Base-by-base conservation (phyloP, 2,329 filamentous ascomycete genomes). In the Decorospora gaudefroyi region DNA sequence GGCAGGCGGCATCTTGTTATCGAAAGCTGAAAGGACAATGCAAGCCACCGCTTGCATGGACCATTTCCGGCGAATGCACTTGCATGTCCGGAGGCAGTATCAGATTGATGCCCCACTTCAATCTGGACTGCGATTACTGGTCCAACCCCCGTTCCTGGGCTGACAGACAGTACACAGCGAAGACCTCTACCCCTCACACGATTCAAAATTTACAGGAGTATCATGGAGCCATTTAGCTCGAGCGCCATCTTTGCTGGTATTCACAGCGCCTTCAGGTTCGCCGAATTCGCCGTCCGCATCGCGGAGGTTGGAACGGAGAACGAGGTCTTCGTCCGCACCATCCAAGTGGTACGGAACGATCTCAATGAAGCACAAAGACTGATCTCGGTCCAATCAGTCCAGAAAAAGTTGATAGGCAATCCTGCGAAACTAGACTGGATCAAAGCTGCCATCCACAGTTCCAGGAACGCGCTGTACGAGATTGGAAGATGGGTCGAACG, bases 401-500 rank as follows among this genome's bases (percentile, higher is more conserved):
- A 43, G 5, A 35, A 27, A 7, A 58, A 42, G 32, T 46, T 65
- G 9, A 35, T 15, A 4, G 26, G 19, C 1, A 54, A 35, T 1
- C 57, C 58, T 7, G 51, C 33, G 4, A 65, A 60, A 36, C 17
- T 50, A 5, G 36, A 46, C 11, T 65, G 59, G 57, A 50, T 64
- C 32, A 52, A 42, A 21, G 34, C 26, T 9, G 50, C 52, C 0
- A 41, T 64, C 13, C 15, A 46, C n/a, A 62, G 49, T 19, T 59
- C 60, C 0, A 62, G 40, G 18, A 42, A 29, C 1, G 51, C 57
- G 4, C 35, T 64, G 10, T 52, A 53, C 16, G 59, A 65, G 12
- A 65, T 64, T 19, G 60, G 58, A 0, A 55, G 35, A 42, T 62
- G 55, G 58, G 57, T 63, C 0, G 60, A 65, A 23, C 37, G 50